Evolutionary conservation across 768 basidiomycete genomes (phyloP), one percentile per base, ranked within the genome.

Genomic region (Asterophora lycoperdoides): DNA sequence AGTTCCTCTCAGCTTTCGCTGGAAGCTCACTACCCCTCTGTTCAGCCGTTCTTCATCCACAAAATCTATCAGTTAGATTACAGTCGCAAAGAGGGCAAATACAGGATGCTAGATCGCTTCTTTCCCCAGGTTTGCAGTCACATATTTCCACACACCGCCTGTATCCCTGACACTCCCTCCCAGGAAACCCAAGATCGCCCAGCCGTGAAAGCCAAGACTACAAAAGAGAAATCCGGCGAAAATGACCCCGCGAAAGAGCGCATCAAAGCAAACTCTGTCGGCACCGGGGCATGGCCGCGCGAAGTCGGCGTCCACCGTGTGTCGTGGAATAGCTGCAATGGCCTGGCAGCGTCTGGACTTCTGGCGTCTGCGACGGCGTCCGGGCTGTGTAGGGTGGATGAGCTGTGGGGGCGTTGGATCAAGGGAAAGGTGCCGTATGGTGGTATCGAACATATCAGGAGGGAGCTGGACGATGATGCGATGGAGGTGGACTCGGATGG

Each of bases 61-160:
- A 84, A 81, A 64, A 74, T 95, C 14, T 96, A 81, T 58, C 88
- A 89, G 60, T 75, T 98, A 44, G 95, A 98, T 65, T 92, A 89
- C 58, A 92, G 82, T 56, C 81, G 86, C 34, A 79, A 75, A 6
- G 79, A 79, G 0, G 79, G 80, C 17, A 81, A 89, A 51, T 93
- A 79, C 61, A 75, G 94, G 18, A 91, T 97, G 84, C 67, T 93
- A n/a, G 95, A 98, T 49, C 78, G 80, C 18, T 83, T 95, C 56
- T 64, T 86, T 6, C 90, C 93, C 1, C 79, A 83, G 67, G 93
- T 83, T 42, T 33, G 54, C 54, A 0, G 23, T 34, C 15, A 14
- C 28, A 33, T 20, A 9, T 19, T 6, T 17, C 44, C 39, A 15
- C 18, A 41, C n/a, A 19, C 44, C n/a, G 28, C 34, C 28, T 14